phyloP scores from a whole-genome alignment of 23 red algal species.

The Cyanidiococcus yangmingshanensis region DNA sequence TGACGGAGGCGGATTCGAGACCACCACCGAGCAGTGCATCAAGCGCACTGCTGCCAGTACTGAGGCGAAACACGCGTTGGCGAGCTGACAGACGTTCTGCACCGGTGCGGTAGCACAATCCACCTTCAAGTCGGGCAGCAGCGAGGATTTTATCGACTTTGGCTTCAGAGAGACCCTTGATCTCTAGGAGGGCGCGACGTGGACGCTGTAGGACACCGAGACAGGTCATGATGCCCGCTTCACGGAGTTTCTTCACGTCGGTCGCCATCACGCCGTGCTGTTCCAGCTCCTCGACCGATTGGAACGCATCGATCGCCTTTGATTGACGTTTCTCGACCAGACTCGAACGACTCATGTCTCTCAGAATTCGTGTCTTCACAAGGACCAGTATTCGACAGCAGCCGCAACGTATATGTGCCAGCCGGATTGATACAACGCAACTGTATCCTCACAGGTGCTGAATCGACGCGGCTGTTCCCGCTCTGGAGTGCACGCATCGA shows the following conservation, averaged over 20 bases:
- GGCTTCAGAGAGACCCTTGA: slow-evolving; percentile 83
- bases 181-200: slow-evolving; percentile 43
- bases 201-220: slow-evolving; percentile 60
- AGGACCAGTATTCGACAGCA: no score
- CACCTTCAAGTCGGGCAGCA: slow-evolving; percentile 38
- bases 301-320: background rate
- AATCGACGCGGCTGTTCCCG: no score
- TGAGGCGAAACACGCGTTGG: slow-evolving; percentile 48
- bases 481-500: no score
- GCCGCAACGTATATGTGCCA: no score
- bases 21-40: slow-evolving; percentile 82
- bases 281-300: background rate
- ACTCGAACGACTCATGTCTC: background rate
- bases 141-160: slow-evolving; percentile 90
- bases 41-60: slow-evolving; percentile 66
- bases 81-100: slow-evolving; percentile 41
- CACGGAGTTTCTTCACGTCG: slow-evolving; percentile 22
- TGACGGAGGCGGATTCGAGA: slow-evolving; percentile 71
- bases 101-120: slow-evolving; percentile 48
- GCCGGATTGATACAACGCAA: no score
- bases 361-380: no score
- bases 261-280: slow-evolving; percentile 7
- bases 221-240: slow-evolving; percentile 73
- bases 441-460: no score
- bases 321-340: background rate